Evolutionary conservation across 176 grass and related monocot genomes (phyloP).

Genomic region (Musa acuminata): DNA sequence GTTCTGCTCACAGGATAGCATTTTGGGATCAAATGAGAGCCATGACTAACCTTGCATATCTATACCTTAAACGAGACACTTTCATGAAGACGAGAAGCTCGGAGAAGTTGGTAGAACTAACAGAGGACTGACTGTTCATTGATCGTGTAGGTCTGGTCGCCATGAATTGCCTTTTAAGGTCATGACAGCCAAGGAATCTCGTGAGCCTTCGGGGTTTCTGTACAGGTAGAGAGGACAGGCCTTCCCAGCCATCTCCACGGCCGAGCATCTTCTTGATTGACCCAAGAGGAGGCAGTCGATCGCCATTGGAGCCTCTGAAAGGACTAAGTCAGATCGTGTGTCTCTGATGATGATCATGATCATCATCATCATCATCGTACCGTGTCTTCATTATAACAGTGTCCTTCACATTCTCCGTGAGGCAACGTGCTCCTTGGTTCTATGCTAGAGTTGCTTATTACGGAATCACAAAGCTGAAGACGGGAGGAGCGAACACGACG

Average conservation of each 20-base stretch:
- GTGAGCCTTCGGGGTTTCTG: constrained; percentile 64
- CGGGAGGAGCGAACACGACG: constrained; percentile 65
- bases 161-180: constrained; percentile 62
- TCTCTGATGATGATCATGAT: too few relatives aligned
- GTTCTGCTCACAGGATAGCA: neutral
- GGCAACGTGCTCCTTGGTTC: constrained; percentile 59
- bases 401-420: constrained; percentile 15
- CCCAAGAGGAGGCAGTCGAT: constrained; percentile 33
- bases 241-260: constrained; percentile 50
- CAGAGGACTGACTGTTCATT: constrained; percentile 21
- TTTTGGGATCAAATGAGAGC: constrained; percentile 13
- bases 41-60: constrained; percentile 45
- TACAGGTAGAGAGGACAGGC: constrained; percentile 47
- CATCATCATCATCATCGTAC: too few relatives aligned
- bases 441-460: constrained; percentile 64
- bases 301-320: constrained; percentile 51
- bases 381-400: too few relatives aligned
- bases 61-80: constrained; percentile 53
- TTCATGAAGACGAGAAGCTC: constrained; percentile 40
- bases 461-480: constrained; percentile 69
- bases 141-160: constrained; percentile 55
- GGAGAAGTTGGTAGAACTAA: constrained; percentile 28
- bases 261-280: constrained; percentile 39
- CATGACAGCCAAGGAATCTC: constrained; percentile 59
- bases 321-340: neutral